Conservation (phyloP, 2,329 filamentous ascomycete genomes). For the Chrysosporium keratinophilum region DNA sequence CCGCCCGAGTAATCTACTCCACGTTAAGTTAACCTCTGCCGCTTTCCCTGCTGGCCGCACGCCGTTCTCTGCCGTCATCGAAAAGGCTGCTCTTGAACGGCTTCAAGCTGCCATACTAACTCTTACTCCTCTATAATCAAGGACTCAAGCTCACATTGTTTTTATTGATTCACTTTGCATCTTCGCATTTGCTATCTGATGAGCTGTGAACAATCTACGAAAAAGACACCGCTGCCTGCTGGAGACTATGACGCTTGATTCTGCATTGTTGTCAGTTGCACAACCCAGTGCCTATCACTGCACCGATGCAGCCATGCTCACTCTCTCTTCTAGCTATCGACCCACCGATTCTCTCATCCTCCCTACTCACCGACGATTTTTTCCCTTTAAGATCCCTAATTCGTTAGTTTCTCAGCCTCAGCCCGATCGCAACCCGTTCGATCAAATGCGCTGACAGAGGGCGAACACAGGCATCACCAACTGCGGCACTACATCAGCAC, state of each 20-base stretch:
- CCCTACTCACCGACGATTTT: constrained; percentile 53
- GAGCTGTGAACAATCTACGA: constrained; percentile 3
- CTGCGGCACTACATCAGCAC: constrained; percentile 82
- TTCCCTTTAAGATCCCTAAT: constrained; percentile 55
- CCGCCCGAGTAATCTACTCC: no score
- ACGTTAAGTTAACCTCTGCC: no score
- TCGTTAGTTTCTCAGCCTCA: constrained; percentile 41
- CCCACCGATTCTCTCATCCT: constrained; percentile 57
- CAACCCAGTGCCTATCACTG: constrained; percentile 2
- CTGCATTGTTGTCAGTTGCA: constrained; percentile 28
- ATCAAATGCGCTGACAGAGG: neutral
- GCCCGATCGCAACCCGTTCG: neutral
- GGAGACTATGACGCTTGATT: constrained; percentile 35
- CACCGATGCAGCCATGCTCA: constrained; percentile 12
- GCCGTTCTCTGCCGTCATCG: constrained; percentile 8
- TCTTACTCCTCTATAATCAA: neutral
- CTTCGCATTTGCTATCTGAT: neutral
- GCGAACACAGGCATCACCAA: constrained; percentile 33
- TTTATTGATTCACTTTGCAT: neutral
- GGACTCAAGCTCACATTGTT: neutral
- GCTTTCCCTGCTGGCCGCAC: neutral
- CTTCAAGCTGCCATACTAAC: neutral
- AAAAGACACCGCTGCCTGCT: constrained; percentile 12
- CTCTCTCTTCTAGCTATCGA: constrained; percentile 43
- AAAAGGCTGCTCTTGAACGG: neutral